phyloP scores from a whole-genome alignment of 1,139 yeast genomes.

The Sugiyamaella xylanicola region DNA sequence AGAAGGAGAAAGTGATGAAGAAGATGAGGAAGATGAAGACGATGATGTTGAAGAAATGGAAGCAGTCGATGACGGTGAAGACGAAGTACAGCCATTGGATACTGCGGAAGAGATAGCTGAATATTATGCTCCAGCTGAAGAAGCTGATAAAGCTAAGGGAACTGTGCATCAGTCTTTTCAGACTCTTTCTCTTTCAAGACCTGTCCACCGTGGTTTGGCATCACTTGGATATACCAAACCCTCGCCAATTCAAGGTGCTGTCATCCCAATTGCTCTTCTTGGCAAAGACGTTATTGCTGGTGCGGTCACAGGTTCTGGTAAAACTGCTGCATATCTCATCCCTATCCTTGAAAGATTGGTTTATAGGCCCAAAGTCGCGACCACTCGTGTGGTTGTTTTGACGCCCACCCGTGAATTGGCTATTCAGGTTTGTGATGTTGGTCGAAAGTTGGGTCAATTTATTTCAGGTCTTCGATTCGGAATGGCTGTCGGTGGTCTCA shows the following conservation, averaged over 20 bases:
- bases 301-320: slow-evolving; percentile 99
- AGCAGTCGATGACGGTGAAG: slow-evolving; percentile 40
- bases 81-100: slow-evolving; percentile 36
- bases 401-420: slow-evolving; percentile 98
- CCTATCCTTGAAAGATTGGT: slow-evolving; percentile 92
- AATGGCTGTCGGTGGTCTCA: slow-evolving; percentile 96
- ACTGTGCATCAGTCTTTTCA: slow-evolving; percentile 66
- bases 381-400: slow-evolving; percentile 86
- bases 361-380: slow-evolving; percentile 82
- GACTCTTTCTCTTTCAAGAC: slow-evolving; percentile 80
- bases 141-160: slow-evolving; percentile 43
- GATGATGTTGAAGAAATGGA: slow-evolving; percentile 34
- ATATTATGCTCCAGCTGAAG: slow-evolving; percentile 40
- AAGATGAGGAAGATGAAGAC: slow-evolving; percentile 54
- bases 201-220: slow-evolving; percentile 78
- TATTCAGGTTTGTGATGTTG: slow-evolving; percentile 93
- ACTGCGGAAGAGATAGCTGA: slow-evolving; percentile 40
- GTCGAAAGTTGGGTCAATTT: slow-evolving; percentile 76
- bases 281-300: slow-evolving; percentile 99
- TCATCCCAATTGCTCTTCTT: slow-evolving; percentile 87
- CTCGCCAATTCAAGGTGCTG: slow-evolving; percentile 90
- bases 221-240: slow-evolving; percentile 82
- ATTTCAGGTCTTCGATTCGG: slow-evolving; percentile 80
- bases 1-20: slow-evolving; percentile 46
- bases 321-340: slow-evolving; percentile 96